Percentiles rank a stretch among this genome's conserved stretches.
Conservation (phyloP, 805 yeast genomes). For the Myxozyma udenii region DNA sequence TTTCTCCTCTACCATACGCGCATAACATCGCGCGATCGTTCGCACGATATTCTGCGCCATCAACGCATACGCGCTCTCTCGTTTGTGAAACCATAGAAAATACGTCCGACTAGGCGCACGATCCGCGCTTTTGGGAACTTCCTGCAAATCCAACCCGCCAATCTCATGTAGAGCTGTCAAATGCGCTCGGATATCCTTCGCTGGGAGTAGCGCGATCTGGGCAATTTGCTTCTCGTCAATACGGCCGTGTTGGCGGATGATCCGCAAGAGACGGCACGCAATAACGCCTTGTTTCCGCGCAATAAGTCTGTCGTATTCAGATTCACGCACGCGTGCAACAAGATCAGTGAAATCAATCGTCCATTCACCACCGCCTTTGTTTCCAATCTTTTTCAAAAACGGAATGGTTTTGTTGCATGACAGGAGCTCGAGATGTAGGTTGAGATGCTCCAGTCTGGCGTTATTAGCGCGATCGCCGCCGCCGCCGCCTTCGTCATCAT, state of each 20-base stretch:
- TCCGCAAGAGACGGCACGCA: constrained; percentile 70
- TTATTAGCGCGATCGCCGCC: not conserved
- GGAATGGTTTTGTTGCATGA: constrained; percentile 50
- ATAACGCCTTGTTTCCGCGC: constrained; percentile 43
- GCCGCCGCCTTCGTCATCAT: constrained; percentile 2
- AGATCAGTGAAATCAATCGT: constrained; percentile 40
- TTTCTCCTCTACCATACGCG: constrained; percentile 43
- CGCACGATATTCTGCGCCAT: constrained; percentile 50
- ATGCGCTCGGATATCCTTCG: constrained; percentile 69
- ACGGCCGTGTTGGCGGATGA: constrained; percentile 64
- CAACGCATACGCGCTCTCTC: constrained; percentile 49
- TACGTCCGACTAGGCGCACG: constrained; percentile 87
- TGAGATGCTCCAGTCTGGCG: constrained; percentile 13
- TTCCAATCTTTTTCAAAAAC: constrained; percentile 56
- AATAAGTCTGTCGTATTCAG: constrained; percentile 39
- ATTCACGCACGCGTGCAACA: constrained; percentile 33
- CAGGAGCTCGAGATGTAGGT: constrained; percentile 62
- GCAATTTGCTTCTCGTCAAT: constrained; percentile 78
- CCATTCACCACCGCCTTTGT: constrained; percentile 52
- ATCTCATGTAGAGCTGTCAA: constrained; percentile 62
- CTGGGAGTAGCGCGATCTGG: constrained; percentile 71
- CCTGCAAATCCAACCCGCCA: constrained; percentile 83
- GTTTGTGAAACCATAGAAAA: constrained; percentile 71
- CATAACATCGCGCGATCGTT: constrained; percentile 47
- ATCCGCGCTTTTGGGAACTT: constrained; percentile 87